phyloP scores from a whole-genome alignment of 345 rosid species.

The Kandelia obovata region DNA sequence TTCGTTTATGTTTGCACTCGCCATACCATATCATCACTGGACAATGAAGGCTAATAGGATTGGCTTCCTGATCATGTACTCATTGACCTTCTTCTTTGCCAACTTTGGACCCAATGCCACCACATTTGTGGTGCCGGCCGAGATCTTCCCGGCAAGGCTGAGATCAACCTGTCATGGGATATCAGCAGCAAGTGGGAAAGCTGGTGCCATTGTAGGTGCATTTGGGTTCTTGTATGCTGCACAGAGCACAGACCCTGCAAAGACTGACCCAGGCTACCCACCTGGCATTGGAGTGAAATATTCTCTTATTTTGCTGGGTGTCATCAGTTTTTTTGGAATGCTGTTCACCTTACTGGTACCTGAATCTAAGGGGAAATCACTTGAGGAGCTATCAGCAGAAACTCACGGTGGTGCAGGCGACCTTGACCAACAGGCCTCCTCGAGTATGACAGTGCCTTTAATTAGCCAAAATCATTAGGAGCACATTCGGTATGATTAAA shows the following conservation, averaged over 20 bases:
- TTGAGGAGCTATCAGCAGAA: conserved; percentile 17
- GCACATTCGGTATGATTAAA: too few species aligned
- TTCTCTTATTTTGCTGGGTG: conserved; percentile 13
- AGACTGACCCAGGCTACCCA: conserved; percentile 20
- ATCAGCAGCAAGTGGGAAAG: conserved; percentile 18
- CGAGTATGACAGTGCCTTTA: not conserved
- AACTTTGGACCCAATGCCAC: conserved; percentile 23
- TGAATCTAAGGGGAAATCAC: conserved; percentile 18
- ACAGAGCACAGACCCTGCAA: conserved; percentile 9
- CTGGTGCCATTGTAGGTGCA: conserved; percentile 18
- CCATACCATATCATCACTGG: conserved; percentile 22
- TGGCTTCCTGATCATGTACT: conserved; percentile 20
- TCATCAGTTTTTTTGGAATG: conserved; percentile 11
- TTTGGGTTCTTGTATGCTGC: conserved; percentile 23
- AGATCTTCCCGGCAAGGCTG: conserved; percentile 16
- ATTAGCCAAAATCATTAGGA: too few species aligned
- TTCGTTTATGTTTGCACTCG: conserved; percentile 13
- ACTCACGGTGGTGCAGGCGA: not conserved
- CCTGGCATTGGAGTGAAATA: conserved; percentile 18
- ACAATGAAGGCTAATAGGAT: conserved; percentile 6
- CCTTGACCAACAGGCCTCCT: not conserved
- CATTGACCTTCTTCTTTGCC: conserved; percentile 17
- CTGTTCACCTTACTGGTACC: conserved; percentile 18
- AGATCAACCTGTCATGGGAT: conserved; percentile 23
- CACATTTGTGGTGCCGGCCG: conserved; percentile 19